Conservation (phyloP, 768 basidiomycete species). For the Mycena galericulata region DNA sequence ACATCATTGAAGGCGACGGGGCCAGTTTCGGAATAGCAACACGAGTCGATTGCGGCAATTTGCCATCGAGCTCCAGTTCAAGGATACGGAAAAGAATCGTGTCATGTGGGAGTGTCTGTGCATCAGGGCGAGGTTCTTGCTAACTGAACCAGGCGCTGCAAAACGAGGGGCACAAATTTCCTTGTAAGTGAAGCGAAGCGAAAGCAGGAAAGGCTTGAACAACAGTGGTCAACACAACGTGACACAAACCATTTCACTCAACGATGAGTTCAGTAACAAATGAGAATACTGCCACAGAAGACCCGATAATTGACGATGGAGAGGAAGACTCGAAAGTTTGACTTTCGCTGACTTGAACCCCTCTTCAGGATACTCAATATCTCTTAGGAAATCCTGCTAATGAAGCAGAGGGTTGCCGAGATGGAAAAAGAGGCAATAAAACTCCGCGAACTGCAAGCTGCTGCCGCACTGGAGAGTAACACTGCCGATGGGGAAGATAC, state of each 20-base stretch:
- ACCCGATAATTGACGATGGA: slow-evolving; percentile 63
- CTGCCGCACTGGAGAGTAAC: slow-evolving; percentile 69
- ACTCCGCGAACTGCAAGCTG: slow-evolving; percentile 87
- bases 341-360: slow-evolving; percentile 4
- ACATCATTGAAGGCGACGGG: not conserved
- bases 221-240: not conserved
- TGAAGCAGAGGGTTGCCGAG: slow-evolving; percentile 93
- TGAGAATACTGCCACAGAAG: slow-evolving; percentile 32
- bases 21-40: not conserved
- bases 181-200: not conserved
- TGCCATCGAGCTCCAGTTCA: too few relatives aligned
- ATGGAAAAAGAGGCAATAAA: slow-evolving; percentile 94
- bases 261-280: slow-evolving; percentile 25
- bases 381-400: slow-evolving; percentile 82
- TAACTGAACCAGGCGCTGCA: too few relatives aligned
- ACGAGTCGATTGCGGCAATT: too few relatives aligned
- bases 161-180: too few relatives aligned
- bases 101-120: too few relatives aligned
- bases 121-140: too few relatives aligned
- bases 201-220: not conserved
- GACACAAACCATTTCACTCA: not conserved
- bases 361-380: slow-evolving; percentile 27
- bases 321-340: slow-evolving; percentile 75
- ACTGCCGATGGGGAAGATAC: slow-evolving; percentile 60
- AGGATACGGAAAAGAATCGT: too few relatives aligned